A percentile compares a stretch with the other conserved stretches of the same genome.
Conservation (phyloP, 1,139 yeast genomes). For the Arxiozyma telluris region DNA sequence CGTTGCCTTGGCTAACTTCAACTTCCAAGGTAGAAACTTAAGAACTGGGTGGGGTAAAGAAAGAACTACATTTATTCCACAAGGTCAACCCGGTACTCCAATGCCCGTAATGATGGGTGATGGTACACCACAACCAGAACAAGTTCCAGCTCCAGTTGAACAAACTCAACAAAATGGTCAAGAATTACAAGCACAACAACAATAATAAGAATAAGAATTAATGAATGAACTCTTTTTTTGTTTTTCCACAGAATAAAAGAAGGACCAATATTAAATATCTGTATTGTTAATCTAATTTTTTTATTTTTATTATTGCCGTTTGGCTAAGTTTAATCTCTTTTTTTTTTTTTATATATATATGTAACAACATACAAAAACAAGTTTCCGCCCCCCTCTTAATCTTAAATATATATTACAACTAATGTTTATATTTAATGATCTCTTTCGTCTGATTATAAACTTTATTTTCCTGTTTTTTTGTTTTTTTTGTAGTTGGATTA, state of each 20-base stretch:
- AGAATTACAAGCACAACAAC: constrained; percentile 2
- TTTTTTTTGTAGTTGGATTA: too few relatives aligned
- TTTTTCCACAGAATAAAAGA: neutral
- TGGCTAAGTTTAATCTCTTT: neutral
- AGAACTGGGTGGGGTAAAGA: constrained; percentile 87
- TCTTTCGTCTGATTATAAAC: neutral
- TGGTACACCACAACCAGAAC: constrained; percentile 5
- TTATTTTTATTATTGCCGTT: neutral
- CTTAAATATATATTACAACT: neutral
- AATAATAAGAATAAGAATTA: constrained; percentile 1
- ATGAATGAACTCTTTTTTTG: neutral
- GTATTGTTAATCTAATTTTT: too few relatives aligned
- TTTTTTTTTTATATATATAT: too few relatives aligned
- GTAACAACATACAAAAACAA: neutral
- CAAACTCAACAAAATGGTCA: constrained; percentile 5
- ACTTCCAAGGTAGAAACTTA: constrained; percentile 67
- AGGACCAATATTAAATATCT: too few relatives aligned
- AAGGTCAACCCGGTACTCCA: constrained; percentile 10
- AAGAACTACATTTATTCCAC: constrained; percentile 35
- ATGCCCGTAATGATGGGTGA: constrained; percentile 7
- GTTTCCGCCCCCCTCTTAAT: neutral
- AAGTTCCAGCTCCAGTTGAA: constrained; percentile 4
- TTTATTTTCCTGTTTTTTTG: too few relatives aligned
- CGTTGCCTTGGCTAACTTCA: constrained; percentile 68
- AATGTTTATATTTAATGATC: neutral